These are phyloP conservation scores for Fraxinus velutina DNA, from an alignment of 305 asterid species.

Conservation along the genomic window DNA sequence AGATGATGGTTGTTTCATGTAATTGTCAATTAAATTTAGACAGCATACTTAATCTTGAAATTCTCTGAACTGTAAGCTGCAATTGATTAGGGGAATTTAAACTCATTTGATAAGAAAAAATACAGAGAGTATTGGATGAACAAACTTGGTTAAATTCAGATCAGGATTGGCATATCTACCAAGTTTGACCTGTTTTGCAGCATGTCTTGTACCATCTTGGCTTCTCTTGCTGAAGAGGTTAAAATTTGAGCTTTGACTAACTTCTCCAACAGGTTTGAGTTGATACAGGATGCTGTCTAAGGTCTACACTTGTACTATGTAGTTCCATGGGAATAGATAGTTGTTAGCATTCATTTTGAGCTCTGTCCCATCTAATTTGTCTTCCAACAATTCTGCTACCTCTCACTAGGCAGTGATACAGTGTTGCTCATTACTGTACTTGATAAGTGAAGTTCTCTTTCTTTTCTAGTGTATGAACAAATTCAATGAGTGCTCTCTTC, in stretches of 20 bases:
- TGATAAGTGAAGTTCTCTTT: background rate
- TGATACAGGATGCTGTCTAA: background rate
- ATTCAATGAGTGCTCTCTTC: background rate
- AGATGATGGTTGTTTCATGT: constrained; percentile 22
- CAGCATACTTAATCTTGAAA: constrained; percentile 4
- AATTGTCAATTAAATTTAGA: constrained; percentile 14
- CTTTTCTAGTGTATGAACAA: background rate
- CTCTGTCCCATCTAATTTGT: background rate
- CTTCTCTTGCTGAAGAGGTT: constrained; percentile 9
- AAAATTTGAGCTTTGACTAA: background rate
- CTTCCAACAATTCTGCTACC: background rate
- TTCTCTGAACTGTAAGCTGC: constrained; percentile 9
- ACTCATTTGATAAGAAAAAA: background rate
- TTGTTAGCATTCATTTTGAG: background rate
- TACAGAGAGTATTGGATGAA: background rate
- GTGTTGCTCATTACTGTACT: background rate
- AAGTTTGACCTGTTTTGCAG: constrained; percentile 15
- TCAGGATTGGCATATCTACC: background rate
- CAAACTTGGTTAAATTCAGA: background rate
- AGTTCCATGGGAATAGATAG: background rate
- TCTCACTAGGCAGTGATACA: background rate
- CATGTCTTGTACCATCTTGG: constrained; percentile 7
- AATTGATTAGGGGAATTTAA: background rate
- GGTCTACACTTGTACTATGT: background rate
- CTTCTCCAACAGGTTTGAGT: constrained; percentile 16